Conservation (phyloP, 257 asterid genomes). For the Lycium ferocissimum region DNA sequence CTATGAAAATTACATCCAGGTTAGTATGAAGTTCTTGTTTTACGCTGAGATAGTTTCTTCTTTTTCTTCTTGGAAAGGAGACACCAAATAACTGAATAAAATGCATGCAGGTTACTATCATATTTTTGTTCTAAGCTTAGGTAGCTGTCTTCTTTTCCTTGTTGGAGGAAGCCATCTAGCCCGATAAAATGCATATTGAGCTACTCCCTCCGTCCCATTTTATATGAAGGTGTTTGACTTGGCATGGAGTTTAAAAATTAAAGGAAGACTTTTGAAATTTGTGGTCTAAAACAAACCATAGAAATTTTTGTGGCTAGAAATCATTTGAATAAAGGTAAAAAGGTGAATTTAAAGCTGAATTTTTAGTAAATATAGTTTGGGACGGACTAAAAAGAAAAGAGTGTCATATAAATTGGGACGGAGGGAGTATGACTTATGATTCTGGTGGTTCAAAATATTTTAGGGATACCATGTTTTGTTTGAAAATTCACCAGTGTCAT, state of each 20-base stretch:
- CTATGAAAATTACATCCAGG: constrained; percentile 91
- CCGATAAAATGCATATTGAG: neutral
- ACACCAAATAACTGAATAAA: neutral
- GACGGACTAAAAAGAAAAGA: too few relatives aligned
- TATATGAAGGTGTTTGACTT: too few relatives aligned
- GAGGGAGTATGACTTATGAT: neutral
- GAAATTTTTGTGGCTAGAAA: too few relatives aligned
- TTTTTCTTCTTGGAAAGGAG: neutral
- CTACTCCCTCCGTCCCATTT: neutral
- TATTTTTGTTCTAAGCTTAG: neutral
- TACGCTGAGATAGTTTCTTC: neutral
- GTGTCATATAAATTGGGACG: too few relatives aligned
- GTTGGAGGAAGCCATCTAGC: constrained; percentile 23
- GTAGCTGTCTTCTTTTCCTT: neutral
- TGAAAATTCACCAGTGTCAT: neutral
- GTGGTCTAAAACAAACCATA: too few relatives aligned
- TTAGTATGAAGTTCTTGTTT: constrained; percentile 31
- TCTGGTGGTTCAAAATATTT: constrained; percentile 8
- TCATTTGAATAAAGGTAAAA: too few relatives aligned
- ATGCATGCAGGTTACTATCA: constrained; percentile 2
- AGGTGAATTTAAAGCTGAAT: too few relatives aligned
- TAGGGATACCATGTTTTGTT: neutral
- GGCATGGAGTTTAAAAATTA: too few relatives aligned
- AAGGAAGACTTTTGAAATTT: too few relatives aligned
- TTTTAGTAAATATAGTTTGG: too few relatives aligned